phyloP scores from a whole-genome alignment of 306 rosid genomes.

The Dalbergia oliveri region DNA sequence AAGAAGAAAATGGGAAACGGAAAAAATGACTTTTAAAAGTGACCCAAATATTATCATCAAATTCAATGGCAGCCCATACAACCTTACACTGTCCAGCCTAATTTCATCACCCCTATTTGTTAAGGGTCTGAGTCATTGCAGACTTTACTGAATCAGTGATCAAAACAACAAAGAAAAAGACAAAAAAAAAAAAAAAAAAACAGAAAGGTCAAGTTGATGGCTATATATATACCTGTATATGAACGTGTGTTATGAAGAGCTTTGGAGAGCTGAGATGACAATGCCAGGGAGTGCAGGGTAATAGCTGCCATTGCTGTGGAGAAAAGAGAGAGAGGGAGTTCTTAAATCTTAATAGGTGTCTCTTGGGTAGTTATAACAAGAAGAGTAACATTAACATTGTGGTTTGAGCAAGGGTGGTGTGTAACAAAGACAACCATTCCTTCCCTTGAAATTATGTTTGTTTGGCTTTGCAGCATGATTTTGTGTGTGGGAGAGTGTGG shows the following conservation, averaged over 20 bases:
- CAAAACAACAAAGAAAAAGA: too few relatives aligned
- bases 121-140: background rate
- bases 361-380: background rate
- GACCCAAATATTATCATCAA: too few relatives aligned
- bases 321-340: background rate
- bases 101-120: background rate
- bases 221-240: conserved; percentile 54
- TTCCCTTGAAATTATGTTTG: background rate
- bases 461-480: background rate
- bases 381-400: conserved; percentile 40
- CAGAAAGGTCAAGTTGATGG: background rate
- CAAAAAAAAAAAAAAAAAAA: background rate
- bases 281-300: conserved; percentile 73
- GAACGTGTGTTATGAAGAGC: conserved; percentile 66
- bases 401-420: conserved; percentile 61
- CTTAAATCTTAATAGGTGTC: too few relatives aligned
- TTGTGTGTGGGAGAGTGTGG: too few relatives aligned
- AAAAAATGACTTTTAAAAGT: background rate
- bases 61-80: too few relatives aligned
- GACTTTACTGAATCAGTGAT: background rate
- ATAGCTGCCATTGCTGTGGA: conserved; percentile 61
- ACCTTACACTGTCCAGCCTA: background rate
- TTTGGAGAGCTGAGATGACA: conserved; percentile 67
- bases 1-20: too few relatives aligned
- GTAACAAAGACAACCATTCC: conserved; percentile 77